Evolutionary conservation across 106 monocot species (phyloP), one percentile per base, ranked within the genome.

Genomic region (Dioscorea dumetorum): DNA sequence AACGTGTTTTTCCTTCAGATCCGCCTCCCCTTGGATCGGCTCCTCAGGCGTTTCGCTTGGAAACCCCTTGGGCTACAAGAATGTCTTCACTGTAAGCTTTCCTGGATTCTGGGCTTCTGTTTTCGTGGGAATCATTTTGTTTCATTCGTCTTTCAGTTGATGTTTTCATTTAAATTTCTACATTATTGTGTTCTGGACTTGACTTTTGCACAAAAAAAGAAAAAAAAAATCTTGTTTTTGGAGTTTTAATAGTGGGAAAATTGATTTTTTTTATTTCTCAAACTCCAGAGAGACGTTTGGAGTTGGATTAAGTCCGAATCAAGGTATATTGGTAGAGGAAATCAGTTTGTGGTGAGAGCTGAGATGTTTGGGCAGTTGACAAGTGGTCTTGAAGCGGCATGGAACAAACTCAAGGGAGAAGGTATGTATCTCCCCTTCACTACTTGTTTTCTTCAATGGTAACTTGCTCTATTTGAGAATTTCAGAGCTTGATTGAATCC

Each of bases 291-390:
- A 58, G 60, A 81, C 48, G 64, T 80, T 22, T 81, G 82, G 82
- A 72, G 68, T 59, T 73, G 61, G 76, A 68, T 82, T 28, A 58
- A 71, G 61, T 78, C 80, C 14, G 69, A 70, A 56, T 60, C 81
- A 22, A 64, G 61, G 61, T 62, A 53, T 49, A 49, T 28, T 19
- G 54, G 65, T 8, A 59, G 59, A 73, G 53, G 58, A 9, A 58
- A 61, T 10, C 17, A 49, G 4, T 71, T 91, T 50, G 48, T 71
- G 7, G 85, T 95, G 71, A 81, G 83, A 67, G 88, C 91, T 49
- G 95, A 95, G 78, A 95, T 91, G 95, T 95, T 95, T 57, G 95
- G 95, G 60, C 91, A 95, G 82, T 79, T 95, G 58, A 88, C 95
- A 6, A 88, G 74, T 28, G 91, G 91, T 13, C 84, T 95, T 21